Evolutionary conservation across 345 rosid genomes (phyloP).

Genomic region (Ceriops zippeliana): DNA sequence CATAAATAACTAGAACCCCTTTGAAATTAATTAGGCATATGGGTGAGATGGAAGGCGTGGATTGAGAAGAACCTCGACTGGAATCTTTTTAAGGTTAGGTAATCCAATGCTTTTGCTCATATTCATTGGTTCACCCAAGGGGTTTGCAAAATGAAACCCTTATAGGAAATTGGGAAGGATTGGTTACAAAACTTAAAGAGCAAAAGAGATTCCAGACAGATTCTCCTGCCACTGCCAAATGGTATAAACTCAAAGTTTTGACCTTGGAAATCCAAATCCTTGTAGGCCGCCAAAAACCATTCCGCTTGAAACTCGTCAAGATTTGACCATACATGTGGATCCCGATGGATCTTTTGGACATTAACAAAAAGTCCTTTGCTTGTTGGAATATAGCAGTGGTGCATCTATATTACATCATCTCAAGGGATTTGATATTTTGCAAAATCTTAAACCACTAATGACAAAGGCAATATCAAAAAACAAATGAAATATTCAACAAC

Average conservation of each 20-base stretch:
- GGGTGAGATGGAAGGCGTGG: slow-evolving; percentile 5
- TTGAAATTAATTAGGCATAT: neutral
- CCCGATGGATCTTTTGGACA: slow-evolving; percentile 10
- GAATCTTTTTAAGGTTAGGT: neutral
- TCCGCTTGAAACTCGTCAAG: slow-evolving; percentile 11
- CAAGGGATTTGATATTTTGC: too few relatives aligned
- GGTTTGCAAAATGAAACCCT: neutral
- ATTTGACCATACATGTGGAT: slow-evolving; percentile 1
- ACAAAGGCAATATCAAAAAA: too few relatives aligned
- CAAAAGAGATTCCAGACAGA: slow-evolving; percentile 6
- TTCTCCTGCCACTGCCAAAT: slow-evolving; percentile 11
- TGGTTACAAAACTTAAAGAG: slow-evolving; percentile 7
- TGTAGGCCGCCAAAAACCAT: slow-evolving; percentile 14
- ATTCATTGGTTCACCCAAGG: neutral
- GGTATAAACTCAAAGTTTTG: slow-evolving; percentile 10
- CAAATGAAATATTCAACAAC: too few relatives aligned
- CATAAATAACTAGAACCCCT: too few relatives aligned
- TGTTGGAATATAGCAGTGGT: slow-evolving; percentile 3
- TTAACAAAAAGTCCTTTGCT: slow-evolving; percentile 2
- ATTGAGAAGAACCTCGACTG: neutral
- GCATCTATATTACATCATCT: too few relatives aligned
- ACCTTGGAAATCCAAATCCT: slow-evolving; percentile 10
- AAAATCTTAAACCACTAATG: neutral
- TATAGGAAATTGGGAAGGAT: neutral
- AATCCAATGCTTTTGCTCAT: slow-evolving; percentile 6